Evolutionary conservation across 225 moss, liverwort and hornwort genomes (phyloP).

Genomic region (Anthoceros angustus): DNA sequence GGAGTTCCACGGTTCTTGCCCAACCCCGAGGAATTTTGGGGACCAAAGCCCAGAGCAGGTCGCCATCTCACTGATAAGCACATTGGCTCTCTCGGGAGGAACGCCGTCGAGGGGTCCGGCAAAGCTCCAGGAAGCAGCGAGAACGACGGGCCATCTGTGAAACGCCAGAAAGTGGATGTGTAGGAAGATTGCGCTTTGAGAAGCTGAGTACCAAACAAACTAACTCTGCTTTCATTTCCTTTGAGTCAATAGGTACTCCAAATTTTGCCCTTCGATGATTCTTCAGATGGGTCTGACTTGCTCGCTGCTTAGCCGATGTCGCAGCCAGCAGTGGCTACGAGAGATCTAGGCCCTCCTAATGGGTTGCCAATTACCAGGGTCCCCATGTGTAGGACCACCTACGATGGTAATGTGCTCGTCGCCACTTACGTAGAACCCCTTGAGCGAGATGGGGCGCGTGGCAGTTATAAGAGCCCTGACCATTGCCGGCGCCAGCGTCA

Average conservation of each 20-base stretch:
- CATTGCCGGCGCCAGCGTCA: neutral
- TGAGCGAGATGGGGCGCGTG: neutral
- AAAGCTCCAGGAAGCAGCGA: slow-evolving; percentile 16
- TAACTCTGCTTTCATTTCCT: too few relatives aligned
- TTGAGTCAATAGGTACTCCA: too few relatives aligned
- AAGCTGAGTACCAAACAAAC: too few relatives aligned
- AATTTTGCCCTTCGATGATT: too few relatives aligned
- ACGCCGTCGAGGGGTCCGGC: slow-evolving; percentile 39
- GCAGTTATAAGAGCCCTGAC: neutral
- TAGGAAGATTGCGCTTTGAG: neutral
- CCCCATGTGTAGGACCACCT: neutral
- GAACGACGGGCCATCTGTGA: slow-evolving; percentile 21
- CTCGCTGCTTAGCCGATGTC: too few relatives aligned
- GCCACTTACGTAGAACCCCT: neutral
- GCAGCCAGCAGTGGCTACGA: too few relatives aligned
- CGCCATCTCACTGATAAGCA: slow-evolving; percentile 71
- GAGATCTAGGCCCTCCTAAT: neutral
- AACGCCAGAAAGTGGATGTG: slow-evolving; percentile 32
- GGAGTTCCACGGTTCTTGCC: slow-evolving; percentile 91
- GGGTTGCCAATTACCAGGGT: neutral
- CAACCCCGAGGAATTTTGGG: slow-evolving; percentile 97
- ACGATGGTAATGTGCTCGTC: neutral
- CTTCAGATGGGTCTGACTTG: too few relatives aligned
- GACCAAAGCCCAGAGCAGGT: slow-evolving; percentile 96
- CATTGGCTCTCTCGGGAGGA: slow-evolving; percentile 46